Conservation (phyloP, 139 green algal species). For the Chlamydomonas applanata region DNA sequence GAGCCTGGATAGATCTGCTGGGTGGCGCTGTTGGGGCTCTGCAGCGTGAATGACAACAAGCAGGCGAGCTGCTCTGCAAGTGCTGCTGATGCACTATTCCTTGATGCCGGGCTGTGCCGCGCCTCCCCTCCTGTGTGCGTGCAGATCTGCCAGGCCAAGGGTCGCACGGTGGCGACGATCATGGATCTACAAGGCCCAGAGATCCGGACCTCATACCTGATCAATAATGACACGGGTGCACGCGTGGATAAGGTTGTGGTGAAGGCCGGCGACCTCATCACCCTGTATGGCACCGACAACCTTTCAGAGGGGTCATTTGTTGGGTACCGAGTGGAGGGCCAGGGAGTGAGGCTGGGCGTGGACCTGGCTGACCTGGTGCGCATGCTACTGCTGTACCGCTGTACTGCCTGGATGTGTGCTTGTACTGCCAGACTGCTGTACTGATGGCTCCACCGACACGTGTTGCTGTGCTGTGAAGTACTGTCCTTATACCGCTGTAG, state of each 20-base stretch:
- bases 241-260: slow-evolving; percentile 23
- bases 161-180: slow-evolving; percentile 34
- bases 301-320: slow-evolving; percentile 14
- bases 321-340: not conserved
- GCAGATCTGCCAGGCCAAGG: slow-evolving; percentile 15
- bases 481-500: no score
- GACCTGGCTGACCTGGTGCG: slow-evolving; percentile 18
- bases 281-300: slow-evolving; percentile 39
- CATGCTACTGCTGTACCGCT: no score
- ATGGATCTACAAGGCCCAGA: slow-evolving; percentile 67
- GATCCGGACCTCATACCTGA: slow-evolving; percentile 59
- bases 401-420: no score
- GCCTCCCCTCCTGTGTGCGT: not conserved
- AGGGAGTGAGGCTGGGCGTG: slow-evolving; percentile 7
- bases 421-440: no score
- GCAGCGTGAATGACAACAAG: no score
- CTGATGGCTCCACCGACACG: no score
- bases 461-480: no score
- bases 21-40: no score
- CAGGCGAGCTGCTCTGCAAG: no score
- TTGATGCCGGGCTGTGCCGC: no score
- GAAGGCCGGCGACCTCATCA: slow-evolving; percentile 27
- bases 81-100: no score
- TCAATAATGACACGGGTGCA: slow-evolving; percentile 14
- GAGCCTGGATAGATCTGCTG: no score